Base-by-base conservation (phyloP, 345 rosid genomes). In the Diplotaxis tenuifolia region DNA sequence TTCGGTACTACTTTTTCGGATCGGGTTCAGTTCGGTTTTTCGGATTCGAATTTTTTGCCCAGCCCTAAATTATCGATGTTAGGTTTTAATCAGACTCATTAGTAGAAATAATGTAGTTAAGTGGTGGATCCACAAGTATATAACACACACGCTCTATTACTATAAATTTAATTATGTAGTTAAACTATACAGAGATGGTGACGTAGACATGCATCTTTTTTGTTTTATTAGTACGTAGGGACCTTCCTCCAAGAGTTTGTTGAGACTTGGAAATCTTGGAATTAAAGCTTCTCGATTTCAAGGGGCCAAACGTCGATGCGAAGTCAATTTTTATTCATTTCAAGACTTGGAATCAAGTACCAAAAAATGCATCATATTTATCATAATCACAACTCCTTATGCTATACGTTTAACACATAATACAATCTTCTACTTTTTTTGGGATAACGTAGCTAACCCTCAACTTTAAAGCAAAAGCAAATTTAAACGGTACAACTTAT, bases 241-340 rank as follows among this genome's bases (percentile, higher is more conserved):
- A 62, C 67, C 56, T 66, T 18, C 7, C 50, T 42, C 50, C 50
- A 42, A 63, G 10, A 64, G 71, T 70, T 70, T 70, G 79, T 70
- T 70, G 31, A 56, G 31, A 64, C 45, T 32, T 57, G 10, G 14
- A 42, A 55, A 57, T 76, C 79, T 70, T 56, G 71, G 31, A 76
- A 47, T 64, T 64, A 76, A 76, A 76, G 71, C 75, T 64, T 76
- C 65, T 63, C 66, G 55, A 56, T 63, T 16, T 76, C 66, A 5
- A 56, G 50, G 50, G 71, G 55, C 59, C 55, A 70, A 70, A 59
- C 79, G 79, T 76, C 56, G 70, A 63, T 42, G 29, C 55, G 18
- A 76, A 64, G 75, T 64, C 45, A 45, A 70, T 23, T 70, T 31
- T 56, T 70, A 69, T 70, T 63, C 75, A 53, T 53, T 53, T 53